phyloP scores from a whole-genome alignment of 1,284 basidiomycete genomes.

The Malassezia brasiliensis region DNA sequence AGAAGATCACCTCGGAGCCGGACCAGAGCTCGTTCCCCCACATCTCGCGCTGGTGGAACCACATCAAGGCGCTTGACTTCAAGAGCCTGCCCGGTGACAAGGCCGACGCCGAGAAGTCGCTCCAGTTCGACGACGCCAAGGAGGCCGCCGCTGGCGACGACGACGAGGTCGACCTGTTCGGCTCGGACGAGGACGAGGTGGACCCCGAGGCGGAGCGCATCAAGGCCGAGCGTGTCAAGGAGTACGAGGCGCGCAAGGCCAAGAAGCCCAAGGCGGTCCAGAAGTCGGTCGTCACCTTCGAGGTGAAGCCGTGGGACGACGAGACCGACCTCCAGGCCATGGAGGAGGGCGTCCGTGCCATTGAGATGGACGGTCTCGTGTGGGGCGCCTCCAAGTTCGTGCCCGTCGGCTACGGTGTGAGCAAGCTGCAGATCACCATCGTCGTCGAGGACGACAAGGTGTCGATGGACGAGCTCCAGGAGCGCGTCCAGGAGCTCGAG shows the following conservation, averaged over 20 bases:
- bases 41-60: slow-evolving; percentile 78
- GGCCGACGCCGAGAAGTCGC: slow-evolving; percentile 37
- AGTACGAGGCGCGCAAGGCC: slow-evolving; percentile 87
- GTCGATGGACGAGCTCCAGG: slow-evolving; percentile 82
- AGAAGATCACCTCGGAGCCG: slow-evolving; percentile 60
- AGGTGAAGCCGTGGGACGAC: slow-evolving; percentile 97
- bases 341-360: slow-evolving; percentile 71
- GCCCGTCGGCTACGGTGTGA: slow-evolving; percentile 85
- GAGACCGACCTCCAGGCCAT: slow-evolving; percentile 90
- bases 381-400: slow-evolving; percentile 83
- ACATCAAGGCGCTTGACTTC: slow-evolving; percentile 42
- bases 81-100: slow-evolving; percentile 46
- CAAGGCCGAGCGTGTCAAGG: slow-evolving; percentile 90
- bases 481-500: slow-evolving; percentile 57
- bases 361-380: slow-evolving; percentile 81
- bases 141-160: slow-evolving; percentile 56
- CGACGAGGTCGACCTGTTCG: slow-evolving; percentile 85
- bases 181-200: slow-evolving; percentile 66
- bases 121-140: slow-evolving; percentile 21
- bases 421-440: slow-evolving; percentile 83
- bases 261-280: slow-evolving; percentile 58
- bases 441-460: slow-evolving; percentile 96
- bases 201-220: slow-evolving; percentile 85
- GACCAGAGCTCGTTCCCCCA: slow-evolving; percentile 59
- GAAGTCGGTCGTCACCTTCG: slow-evolving; percentile 85